Conservation (phyloP, 495 filamentous ascomycete species). For the Podospora australis region DNA sequence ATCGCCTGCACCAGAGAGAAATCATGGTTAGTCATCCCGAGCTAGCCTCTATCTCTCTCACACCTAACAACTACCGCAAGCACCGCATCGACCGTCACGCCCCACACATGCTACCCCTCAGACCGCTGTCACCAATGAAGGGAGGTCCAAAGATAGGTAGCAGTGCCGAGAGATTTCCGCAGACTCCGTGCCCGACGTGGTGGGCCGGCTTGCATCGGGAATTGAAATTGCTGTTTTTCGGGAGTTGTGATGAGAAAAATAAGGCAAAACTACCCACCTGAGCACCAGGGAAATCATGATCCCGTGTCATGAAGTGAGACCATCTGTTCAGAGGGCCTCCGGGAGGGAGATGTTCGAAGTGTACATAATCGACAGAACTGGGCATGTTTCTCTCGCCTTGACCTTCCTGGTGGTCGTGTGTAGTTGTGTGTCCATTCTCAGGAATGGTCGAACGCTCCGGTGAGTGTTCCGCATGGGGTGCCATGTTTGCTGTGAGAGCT, state of each 20-base stretch:
- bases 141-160: neutral
- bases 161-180: neutral
- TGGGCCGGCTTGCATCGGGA: constrained; percentile 7
- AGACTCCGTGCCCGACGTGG: neutral
- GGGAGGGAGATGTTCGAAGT: constrained; percentile 36
- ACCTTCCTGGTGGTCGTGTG: neutral
- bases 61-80: neutral
- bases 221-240: neutral
- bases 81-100: neutral
- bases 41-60: neutral
- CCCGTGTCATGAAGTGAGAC: constrained; percentile 44
- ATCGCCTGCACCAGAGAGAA: constrained; percentile 57
- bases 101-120: constrained; percentile 1
- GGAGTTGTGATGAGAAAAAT: neutral
- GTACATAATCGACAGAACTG: constrained; percentile 39
- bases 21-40: constrained; percentile 5
- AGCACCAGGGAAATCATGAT: constrained; percentile 89
- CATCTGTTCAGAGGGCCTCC: constrained; percentile 42
- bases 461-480: constrained; percentile 19
- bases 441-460: neutral
- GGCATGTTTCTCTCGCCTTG: constrained; percentile 25
- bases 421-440: neutral
- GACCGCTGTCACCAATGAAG: neutral
- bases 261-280: constrained; percentile 48
- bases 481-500: constrained; percentile 10